Evolutionary conservation across 768 basidiomycete species (phyloP).

Genomic region (Dictyophora rubrovolvata): DNA sequence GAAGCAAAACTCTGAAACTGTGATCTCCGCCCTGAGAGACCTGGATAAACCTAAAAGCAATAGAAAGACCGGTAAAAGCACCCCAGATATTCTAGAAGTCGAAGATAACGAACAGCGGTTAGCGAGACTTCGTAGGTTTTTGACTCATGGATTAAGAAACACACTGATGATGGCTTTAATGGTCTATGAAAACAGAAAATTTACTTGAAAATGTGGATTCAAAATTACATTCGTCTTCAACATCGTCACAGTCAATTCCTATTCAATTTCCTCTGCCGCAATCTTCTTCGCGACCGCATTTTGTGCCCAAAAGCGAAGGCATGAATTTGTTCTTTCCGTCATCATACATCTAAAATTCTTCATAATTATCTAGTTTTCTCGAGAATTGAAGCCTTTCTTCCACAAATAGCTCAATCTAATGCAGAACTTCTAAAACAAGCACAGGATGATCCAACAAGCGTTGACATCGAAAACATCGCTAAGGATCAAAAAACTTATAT

Average conservation of each 20-base stretch:
- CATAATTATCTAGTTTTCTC: constrained; percentile 52
- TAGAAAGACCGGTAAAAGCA: not conserved
- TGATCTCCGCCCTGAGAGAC: no score
- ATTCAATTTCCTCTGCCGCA: constrained; percentile 3
- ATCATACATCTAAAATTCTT: not conserved
- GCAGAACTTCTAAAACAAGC: constrained; percentile 36
- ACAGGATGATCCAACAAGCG: constrained; percentile 39
- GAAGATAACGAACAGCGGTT: constrained; percentile 39
- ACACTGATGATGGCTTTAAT: constrained; percentile 9
- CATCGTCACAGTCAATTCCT: constrained; percentile 26
- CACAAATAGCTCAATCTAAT: constrained; percentile 56
- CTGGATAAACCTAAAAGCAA: no score
- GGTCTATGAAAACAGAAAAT: constrained; percentile 1
- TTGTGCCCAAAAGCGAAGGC: not conserved
- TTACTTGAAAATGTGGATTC: not conserved
- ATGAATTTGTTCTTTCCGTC: not conserved
- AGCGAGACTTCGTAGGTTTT: constrained; percentile 28
- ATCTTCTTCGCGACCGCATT: not conserved
- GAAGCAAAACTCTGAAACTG: no score
- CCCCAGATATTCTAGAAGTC: constrained; percentile 28
- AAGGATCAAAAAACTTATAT: constrained; percentile 42
- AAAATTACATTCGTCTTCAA: constrained; percentile 21
- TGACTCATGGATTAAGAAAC: constrained; percentile 21
- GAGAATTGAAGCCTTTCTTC: constrained; percentile 60
- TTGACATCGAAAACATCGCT: constrained; percentile 59